Conservation (phyloP, 495 filamentous ascomycete species). For the Amphirosellinia nigrospora region DNA sequence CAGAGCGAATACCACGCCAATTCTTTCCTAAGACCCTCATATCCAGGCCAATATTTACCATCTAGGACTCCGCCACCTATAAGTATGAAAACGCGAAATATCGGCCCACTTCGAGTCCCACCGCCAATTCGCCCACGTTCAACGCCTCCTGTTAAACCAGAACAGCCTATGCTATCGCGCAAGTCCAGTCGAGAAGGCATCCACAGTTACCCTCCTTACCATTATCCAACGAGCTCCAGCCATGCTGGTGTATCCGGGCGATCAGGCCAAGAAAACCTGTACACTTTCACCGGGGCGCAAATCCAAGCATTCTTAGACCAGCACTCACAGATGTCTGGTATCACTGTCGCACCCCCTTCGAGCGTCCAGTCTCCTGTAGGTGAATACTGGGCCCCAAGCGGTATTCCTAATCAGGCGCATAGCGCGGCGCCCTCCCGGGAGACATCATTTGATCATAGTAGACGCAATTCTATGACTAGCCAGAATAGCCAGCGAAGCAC, state of each 20-base stretch:
- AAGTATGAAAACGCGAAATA: slow-evolving; percentile 42
- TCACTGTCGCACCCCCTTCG: slow-evolving; percentile 36
- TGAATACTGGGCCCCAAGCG: slow-evolving; percentile 32
- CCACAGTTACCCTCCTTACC: slow-evolving; percentile 33
- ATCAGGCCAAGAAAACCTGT: slow-evolving; percentile 44
- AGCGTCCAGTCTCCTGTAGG: slow-evolving; percentile 30
- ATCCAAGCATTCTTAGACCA: slow-evolving; percentile 26
- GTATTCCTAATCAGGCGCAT: slow-evolving; percentile 42
- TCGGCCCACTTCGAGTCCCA: slow-evolving; percentile 46
- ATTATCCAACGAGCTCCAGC: slow-evolving; percentile 10
- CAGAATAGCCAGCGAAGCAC: slow-evolving; percentile 36
- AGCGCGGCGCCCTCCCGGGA: slow-evolving; percentile 34
- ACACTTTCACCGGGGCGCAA: slow-evolving; percentile 32
- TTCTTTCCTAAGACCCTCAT: slow-evolving; percentile 20
- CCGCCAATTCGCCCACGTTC: slow-evolving; percentile 47
- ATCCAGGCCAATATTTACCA: slow-evolving; percentile 31
- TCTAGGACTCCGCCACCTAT: slow-evolving; percentile 42
- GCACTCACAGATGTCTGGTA: slow-evolving; percentile 28
- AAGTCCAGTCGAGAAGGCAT: slow-evolving; percentile 45
- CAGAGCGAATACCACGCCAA: slow-evolving; percentile 21
- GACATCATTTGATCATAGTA: slow-evolving; percentile 37
- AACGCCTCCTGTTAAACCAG: slow-evolving; percentile 36
- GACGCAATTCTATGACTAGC: slow-evolving; percentile 38
- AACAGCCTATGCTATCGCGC: slow-evolving; percentile 29
- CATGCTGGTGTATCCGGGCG: slow-evolving; percentile 32